These are phyloP conservation scores for Eucalyptus viminalis DNA, from an alignment of 345 rosid genomes.

Conservation along the genomic window DNA sequence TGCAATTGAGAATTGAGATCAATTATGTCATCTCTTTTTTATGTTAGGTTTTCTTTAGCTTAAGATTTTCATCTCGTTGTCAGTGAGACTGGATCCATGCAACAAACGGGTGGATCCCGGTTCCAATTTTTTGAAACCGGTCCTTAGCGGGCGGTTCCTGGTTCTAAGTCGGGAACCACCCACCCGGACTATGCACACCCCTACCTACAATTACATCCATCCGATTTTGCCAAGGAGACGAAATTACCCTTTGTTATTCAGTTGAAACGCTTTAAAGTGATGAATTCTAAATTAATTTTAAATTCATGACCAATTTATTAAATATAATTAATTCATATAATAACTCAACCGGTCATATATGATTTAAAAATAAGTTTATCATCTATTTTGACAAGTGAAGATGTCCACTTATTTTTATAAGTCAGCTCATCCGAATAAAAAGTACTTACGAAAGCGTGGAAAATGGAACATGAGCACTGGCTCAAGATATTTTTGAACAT, in stretches of 20 bases:
- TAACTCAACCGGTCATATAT: rapidly evolving
- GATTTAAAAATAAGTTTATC: rapidly evolving
- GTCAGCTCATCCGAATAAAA: background rate
- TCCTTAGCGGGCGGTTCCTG: no score
- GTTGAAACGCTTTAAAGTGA: background rate
- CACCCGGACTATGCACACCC: no score
- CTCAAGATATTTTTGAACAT: background rate
- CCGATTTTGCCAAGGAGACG: rapidly evolving
- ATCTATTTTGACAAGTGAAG: background rate
- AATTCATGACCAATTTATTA: no score
- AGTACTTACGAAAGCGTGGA: rapidly evolving
- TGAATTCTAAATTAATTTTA: background rate
- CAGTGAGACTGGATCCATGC: no score
- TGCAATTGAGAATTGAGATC: no score
- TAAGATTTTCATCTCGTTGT: no score
- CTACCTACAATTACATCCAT: background rate
- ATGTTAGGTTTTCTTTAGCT: no score
- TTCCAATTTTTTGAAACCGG: no score
- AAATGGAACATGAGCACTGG: background rate
- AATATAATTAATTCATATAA: background rate
- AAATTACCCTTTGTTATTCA: background rate
- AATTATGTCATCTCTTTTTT: no score
- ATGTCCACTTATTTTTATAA: background rate
- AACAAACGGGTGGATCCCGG: no score
- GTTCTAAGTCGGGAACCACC: no score